Percentiles rank a stretch among this genome's conserved stretches.
phyloP scores from a whole-genome alignment of 2,329 filamentous ascomycete species.

The Diaporthe vexans region DNA sequence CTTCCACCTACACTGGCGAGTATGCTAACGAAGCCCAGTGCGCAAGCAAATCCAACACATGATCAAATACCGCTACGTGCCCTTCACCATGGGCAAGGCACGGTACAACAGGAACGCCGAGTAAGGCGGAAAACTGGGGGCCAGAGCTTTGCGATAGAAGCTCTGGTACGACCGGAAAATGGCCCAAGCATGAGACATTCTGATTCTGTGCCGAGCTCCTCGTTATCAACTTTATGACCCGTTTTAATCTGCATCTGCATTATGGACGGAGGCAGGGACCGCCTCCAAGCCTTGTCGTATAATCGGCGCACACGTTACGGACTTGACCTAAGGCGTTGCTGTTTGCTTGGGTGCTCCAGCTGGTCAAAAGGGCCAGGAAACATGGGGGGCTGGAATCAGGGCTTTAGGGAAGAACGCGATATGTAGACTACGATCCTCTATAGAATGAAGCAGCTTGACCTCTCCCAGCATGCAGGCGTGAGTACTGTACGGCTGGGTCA shows the following conservation, averaged over 20 bases:
- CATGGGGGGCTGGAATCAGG: conserved; percentile 20
- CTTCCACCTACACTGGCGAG: neutral
- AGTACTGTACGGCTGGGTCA: neutral
- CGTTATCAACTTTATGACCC: conserved; percentile 33
- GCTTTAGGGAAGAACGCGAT: conserved; percentile 26
- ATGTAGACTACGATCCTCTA: conserved; percentile 38
- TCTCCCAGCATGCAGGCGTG: conserved; percentile 7
- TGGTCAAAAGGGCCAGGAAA: conserved; percentile 22
- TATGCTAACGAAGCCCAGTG: conserved; percentile 70
- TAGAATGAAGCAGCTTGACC: conserved; percentile 34
- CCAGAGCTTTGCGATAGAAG: conserved; percentile 1
- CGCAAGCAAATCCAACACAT: conserved; percentile 99
- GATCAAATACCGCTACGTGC: conserved; percentile 99
- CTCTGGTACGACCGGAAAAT: conserved; percentile 10
- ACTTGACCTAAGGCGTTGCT: conserved; percentile 36
- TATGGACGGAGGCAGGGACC: conserved; percentile 23
- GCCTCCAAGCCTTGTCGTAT: conserved; percentile 32
- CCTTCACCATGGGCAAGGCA: conserved; percentile 92
- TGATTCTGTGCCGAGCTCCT: conserved; percentile 37
- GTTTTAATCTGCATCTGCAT: conserved; percentile 43
- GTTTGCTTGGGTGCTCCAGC: conserved; percentile 33
- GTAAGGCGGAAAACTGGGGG: conserved; percentile 44
- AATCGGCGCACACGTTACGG: conserved; percentile 35
- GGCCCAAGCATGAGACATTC: conserved; percentile 22
- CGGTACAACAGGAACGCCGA: conserved; percentile 78